Base-by-base conservation (phyloP, 1,284 basidiomycete genomes). In the Coniferiporia weirii region DNA sequence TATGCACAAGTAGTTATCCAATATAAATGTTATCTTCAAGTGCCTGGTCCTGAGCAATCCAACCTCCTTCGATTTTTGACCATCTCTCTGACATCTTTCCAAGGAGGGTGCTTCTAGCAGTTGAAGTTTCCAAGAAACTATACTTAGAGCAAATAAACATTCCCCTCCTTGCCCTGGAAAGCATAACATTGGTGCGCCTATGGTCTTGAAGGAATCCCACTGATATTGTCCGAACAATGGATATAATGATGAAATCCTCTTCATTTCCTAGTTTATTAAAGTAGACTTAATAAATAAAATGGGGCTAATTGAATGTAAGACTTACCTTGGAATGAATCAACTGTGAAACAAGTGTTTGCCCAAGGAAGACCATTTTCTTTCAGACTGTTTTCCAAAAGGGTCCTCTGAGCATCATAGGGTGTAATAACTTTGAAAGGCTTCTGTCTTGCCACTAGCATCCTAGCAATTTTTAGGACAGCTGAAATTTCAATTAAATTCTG, bases 141-240 rank as follows among this genome's bases (percentile, higher is more conserved):
- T 75, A 73, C 62, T 75, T 84, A 22, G 83, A 76, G 54, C 82
- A 74, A 64, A 89, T 83, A 60, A 81, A 80, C 85, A 89, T 87
- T 43, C 83, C 82, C 50, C 72, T 76, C 69, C 84, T 85, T 75
- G 64, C 66, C 35, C 68, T 61, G 10, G 68, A 64, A 48, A 82
- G 79, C 83, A 87, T 85, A 46, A 87, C 86, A 79, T 87, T 87
- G 54, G 80, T 78, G 15, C 85, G 76, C 43, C 82, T 77, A 8
- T 76, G 64, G 64, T 82, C 81, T 20, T 67, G 66, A 19, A 88
- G 73, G 66, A 89, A 89, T 5, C 86, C 87, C 54, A 83, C 70
- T 5, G 70, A 71, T 17, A 71, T 71, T 15, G 84, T 80, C 17
- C 87, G 78, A n/a, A 86, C 84, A 62, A 85, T 64, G 34, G 82